Conservation (phyloP, 1,139 yeast genomes). For the Lodderomyces orthopsilosis region DNA sequence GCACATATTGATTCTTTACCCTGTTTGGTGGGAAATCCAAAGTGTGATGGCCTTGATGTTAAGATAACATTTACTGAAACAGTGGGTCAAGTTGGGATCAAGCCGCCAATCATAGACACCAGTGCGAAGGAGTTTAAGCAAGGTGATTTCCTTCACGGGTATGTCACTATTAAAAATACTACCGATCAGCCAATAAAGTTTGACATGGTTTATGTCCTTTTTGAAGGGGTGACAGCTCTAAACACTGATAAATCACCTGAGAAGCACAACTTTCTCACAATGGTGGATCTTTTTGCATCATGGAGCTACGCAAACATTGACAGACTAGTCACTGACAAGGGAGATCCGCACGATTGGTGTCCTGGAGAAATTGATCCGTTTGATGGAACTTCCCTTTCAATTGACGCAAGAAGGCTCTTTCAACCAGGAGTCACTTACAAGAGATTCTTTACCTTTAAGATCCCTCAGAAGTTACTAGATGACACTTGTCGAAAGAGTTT, state of each 20-base stretch:
- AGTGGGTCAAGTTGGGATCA: conserved; percentile 42
- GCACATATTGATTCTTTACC: conserved; percentile 43
- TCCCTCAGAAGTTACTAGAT: conserved; percentile 43
- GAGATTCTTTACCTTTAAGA: conserved; percentile 40
- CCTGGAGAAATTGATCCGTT: conserved; percentile 46
- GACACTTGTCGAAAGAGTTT: conserved; percentile 42
- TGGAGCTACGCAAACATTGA: conserved; percentile 50
- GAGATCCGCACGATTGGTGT: conserved; percentile 52
- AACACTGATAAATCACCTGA: conserved; percentile 21
- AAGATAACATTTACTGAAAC: conserved; percentile 37
- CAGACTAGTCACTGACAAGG: conserved; percentile 43
- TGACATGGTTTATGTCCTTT: conserved; percentile 43
- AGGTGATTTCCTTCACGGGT: conserved; percentile 43
- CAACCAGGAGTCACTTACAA: conserved; percentile 42
- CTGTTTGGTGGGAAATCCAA: conserved; percentile 27
- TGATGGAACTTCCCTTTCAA: conserved; percentile 37
- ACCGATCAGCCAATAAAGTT: conserved; percentile 31
- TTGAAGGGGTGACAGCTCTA: conserved; percentile 34
- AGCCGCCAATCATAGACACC: conserved; percentile 33
- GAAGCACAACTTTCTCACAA: conserved; percentile 39
- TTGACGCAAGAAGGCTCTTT: conserved; percentile 38
- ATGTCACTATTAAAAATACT: conserved; percentile 34
- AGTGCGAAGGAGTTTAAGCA: conserved; percentile 32
- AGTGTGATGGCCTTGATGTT: conserved; percentile 29
- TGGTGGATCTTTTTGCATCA: conserved; percentile 46